These are phyloP conservation scores for Fusarium goolgardi DNA, from an alignment of 2,329 filamentous ascomycete genomes.

Conservation along the genomic window DNA sequence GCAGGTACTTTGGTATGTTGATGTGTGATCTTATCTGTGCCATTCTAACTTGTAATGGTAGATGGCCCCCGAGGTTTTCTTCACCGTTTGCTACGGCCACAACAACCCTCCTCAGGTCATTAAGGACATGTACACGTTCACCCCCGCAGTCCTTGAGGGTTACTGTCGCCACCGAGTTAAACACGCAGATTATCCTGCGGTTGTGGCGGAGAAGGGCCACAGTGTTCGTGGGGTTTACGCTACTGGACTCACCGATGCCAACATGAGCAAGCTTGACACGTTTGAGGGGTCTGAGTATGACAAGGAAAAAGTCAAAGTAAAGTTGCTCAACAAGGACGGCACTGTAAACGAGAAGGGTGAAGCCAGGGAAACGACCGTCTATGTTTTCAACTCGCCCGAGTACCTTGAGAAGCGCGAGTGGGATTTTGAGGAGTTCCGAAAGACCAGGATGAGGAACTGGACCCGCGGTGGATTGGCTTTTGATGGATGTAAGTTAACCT, in stretches of 20 bases:
- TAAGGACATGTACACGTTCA: constrained; percentile 69
- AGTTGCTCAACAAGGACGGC: constrained; percentile 60
- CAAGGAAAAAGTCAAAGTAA: constrained; percentile 66
- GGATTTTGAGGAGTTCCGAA: constrained; percentile 87
- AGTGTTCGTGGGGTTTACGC: constrained; percentile 81
- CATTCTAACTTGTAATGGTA: constrained; percentile 46
- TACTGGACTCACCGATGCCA: constrained; percentile 79
- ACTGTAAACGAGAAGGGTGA: constrained; percentile 55
- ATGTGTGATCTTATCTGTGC: not conserved
- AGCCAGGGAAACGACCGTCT: constrained; percentile 68
- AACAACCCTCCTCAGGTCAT: constrained; percentile 61
- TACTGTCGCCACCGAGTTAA: constrained; percentile 78
- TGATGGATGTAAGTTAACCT: constrained; percentile 50
- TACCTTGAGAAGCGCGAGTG: constrained; percentile 80
- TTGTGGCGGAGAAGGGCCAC: constrained; percentile 67
- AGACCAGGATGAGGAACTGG: constrained; percentile 73
- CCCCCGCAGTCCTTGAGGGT: constrained; percentile 79
- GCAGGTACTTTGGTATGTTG: constrained; percentile 52
- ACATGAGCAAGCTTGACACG: constrained; percentile 78
- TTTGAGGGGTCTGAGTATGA: constrained; percentile 86
- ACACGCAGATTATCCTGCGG: constrained; percentile 82
- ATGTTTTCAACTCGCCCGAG: constrained; percentile 68
- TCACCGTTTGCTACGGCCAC: constrained; percentile 80
- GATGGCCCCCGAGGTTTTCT: constrained; percentile 90
- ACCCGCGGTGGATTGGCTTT: constrained; percentile 63